Evolutionary conservation across 2,329 filamentous ascomycete genomes (phyloP).

Genomic region (Pseudogymnoascus sp.): DNA sequence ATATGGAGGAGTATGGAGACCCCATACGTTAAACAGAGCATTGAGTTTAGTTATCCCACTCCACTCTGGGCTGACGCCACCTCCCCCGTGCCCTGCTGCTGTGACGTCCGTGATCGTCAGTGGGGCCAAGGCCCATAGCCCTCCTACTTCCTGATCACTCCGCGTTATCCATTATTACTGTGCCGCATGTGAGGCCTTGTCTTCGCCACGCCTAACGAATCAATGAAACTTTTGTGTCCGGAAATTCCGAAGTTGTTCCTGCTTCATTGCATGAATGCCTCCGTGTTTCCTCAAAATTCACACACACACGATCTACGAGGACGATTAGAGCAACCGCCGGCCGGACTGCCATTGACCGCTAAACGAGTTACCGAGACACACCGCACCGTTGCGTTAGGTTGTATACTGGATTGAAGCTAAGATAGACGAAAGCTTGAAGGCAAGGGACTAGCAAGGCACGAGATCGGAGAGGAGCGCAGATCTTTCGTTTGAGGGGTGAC

Average conservation of each 20-base stretch:
- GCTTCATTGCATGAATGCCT: neutral
- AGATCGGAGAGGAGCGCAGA: neutral
- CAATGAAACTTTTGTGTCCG: neutral
- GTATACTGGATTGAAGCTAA: neutral
- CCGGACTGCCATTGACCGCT: neutral
- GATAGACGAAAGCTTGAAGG: neutral
- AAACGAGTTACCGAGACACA: neutral
- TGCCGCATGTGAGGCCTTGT: neutral
- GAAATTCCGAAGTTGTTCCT: neutral
- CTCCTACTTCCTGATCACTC: neutral
- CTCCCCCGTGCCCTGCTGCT: neutral
- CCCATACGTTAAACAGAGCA: no score
- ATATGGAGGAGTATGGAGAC: no score
- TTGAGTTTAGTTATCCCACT: neutral
- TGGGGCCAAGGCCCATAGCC: constrained; percentile 3
- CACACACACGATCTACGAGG: neutral
- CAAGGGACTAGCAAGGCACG: constrained; percentile 1
- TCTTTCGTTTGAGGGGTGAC: neutral
- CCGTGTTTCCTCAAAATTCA: neutral
- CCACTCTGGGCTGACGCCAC: neutral
- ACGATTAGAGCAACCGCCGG: neutral
- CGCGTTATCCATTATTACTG: neutral
- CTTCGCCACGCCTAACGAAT: neutral
- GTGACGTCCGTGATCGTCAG: neutral
- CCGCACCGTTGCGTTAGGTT: neutral